Percentiles rank a stretch among this genome's conserved stretches.
Evolutionary conservation across 1,284 basidiomycete species (phyloP).

Genomic region (Irpex rosettiformis): DNA sequence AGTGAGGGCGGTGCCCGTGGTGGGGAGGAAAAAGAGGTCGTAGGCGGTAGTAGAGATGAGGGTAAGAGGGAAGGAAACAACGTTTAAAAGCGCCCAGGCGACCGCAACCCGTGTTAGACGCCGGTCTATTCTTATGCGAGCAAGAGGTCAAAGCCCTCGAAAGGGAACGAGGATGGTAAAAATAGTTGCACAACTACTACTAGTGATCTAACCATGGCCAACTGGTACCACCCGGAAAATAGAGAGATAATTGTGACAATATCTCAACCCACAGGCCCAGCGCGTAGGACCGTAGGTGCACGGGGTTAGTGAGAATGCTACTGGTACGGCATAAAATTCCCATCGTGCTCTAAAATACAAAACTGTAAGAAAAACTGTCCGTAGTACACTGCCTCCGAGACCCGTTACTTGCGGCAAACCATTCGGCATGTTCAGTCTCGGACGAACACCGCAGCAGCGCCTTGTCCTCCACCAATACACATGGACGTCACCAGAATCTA

Average conservation of each 20-base stretch:
- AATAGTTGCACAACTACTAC: neutral
- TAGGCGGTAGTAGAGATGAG: conserved; percentile 8
- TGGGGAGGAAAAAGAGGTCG: conserved; percentile 5
- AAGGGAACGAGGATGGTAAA: neutral
- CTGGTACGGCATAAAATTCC: neutral
- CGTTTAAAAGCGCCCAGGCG: conserved; percentile 3
- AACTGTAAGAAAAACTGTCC: neutral
- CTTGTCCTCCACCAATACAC: conserved; percentile 88
- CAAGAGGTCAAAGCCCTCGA: neutral
- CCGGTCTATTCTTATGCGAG: conserved; percentile 9
- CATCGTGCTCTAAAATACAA: neutral
- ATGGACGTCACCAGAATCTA: conserved; percentile 80
- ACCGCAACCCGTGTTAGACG: conserved; percentile 3
- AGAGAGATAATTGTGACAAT: too few species aligned
- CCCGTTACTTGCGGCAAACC: neutral
- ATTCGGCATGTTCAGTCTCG: conserved; percentile 21
- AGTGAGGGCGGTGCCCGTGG: conserved; percentile 13
- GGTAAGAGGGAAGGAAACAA: conserved; percentile 12
- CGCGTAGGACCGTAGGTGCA: neutral
- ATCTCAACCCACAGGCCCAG: neutral
- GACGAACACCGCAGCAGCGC: conserved; percentile 50
- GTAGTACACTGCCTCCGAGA: neutral
- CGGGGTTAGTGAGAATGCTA: neutral
- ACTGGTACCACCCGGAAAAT: too few species aligned
- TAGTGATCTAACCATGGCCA: neutral